phyloP scores from a whole-genome alignment of 2,329 filamentous ascomycete species.

The Sarocladiaceae sp. region DNA sequence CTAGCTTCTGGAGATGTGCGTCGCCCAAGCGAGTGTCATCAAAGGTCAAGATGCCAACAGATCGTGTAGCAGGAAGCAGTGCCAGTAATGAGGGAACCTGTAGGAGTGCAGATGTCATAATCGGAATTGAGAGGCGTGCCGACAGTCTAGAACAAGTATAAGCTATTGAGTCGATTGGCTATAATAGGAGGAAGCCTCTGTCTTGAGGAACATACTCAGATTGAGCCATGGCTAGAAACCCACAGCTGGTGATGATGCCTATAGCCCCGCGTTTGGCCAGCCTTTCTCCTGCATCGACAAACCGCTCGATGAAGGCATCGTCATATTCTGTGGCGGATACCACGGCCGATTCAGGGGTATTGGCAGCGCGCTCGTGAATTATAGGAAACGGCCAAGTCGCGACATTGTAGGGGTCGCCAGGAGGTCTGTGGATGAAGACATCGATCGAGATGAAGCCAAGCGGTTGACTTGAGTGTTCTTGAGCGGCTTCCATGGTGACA shows the following conservation, averaged over 20 bases:
- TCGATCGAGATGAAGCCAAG: slow-evolving; percentile 30
- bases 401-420: slow-evolving; percentile 29
- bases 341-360: slow-evolving; percentile 21
- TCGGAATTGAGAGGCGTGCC: slow-evolving; percentile 25
- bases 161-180: slow-evolving; percentile 10
- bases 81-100: slow-evolving; percentile 26
- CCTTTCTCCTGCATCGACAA: slow-evolving; percentile 25
- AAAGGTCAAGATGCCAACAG: slow-evolving; percentile 26
- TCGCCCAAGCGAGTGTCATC: slow-evolving; percentile 19
- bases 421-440: slow-evolving; percentile 24
- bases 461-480: slow-evolving; percentile 19
- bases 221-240: slow-evolving; percentile 31
- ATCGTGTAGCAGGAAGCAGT: slow-evolving; percentile 17
- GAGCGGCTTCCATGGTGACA: too few species aligned
- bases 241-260: slow-evolving; percentile 32
- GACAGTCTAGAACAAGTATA: slow-evolving; percentile 18
- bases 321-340: slow-evolving; percentile 24
- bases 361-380: slow-evolving; percentile 25
- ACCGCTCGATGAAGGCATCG: slow-evolving; percentile 25
- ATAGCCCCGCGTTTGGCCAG: slow-evolving; percentile 26
- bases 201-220: slow-evolving; percentile 17
- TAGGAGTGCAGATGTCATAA: slow-evolving; percentile 28
- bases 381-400: slow-evolving; percentile 30
- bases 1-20: slow-evolving; percentile 16
- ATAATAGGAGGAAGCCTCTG: neutral